These are phyloP conservation scores for Pseudonectria foliicola DNA, from an alignment of 2,329 filamentous ascomycete genomes.

Conservation along the genomic window DNA sequence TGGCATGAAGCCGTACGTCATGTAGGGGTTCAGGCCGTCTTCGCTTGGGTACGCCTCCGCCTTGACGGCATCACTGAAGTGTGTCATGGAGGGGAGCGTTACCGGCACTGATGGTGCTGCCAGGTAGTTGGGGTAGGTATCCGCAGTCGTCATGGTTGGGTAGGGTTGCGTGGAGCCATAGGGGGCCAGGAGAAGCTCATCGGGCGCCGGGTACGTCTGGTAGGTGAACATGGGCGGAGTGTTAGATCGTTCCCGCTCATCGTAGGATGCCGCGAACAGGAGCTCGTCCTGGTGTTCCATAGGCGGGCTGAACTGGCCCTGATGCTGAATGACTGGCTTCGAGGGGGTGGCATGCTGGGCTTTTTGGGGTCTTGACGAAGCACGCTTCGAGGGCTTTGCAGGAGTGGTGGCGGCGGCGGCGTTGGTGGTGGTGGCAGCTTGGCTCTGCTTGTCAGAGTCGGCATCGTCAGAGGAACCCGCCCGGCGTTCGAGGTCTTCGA, in stretches of 20 bases:
- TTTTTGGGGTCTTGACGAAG: conserved; percentile 23
- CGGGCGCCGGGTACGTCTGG: conserved; percentile 59
- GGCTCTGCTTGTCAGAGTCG: conserved; percentile 25
- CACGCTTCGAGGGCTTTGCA: conserved; percentile 30
- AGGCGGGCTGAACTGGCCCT: conserved; percentile 55
- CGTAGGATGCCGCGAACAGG: conserved; percentile 54
- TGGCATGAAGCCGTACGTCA: conserved; percentile 60
- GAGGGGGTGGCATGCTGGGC: conserved; percentile 20
- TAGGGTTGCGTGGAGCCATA: conserved; percentile 50
- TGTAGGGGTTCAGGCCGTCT: conserved; percentile 56
- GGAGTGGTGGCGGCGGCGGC: too few species aligned
- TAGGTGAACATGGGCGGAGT: conserved; percentile 65
- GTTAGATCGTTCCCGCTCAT: conserved; percentile 61
- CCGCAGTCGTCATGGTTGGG: conserved; percentile 42
- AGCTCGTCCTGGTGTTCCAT: conserved; percentile 57
- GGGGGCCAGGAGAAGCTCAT: conserved; percentile 54
- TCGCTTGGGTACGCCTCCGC: conserved; percentile 53
- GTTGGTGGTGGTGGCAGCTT: conserved; percentile 19
- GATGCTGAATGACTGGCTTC: conserved; percentile 35
- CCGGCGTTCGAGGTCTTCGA: conserved; percentile 77
- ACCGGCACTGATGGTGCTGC: conserved; percentile 44
- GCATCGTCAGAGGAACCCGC: conserved; percentile 52
- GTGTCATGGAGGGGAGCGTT: conserved; percentile 58
- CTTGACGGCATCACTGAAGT: conserved; percentile 60
- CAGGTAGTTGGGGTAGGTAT: conserved; percentile 51